Evolutionary conservation across 352 stramenopile species (phyloP).

Genomic region (Globisporangium radiosum): DNA sequence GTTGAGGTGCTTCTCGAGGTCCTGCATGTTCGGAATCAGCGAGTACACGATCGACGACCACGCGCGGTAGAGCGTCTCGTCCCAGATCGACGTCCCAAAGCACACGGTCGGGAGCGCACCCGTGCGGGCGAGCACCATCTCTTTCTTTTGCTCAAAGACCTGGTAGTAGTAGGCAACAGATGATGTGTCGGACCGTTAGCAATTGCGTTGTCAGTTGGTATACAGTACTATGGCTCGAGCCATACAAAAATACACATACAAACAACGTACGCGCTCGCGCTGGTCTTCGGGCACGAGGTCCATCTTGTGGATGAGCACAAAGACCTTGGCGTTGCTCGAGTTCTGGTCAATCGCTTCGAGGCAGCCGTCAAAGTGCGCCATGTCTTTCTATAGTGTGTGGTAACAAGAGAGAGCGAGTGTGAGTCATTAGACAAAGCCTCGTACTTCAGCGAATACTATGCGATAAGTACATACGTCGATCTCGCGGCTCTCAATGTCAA

Average conservation of each 20-base stretch:
- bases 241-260: neutral
- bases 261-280: constrained; percentile 48
- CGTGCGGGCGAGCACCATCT: constrained; percentile 90
- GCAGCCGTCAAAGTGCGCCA: constrained; percentile 96
- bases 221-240: too few relatives aligned
- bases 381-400: constrained; percentile 86
- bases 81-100: constrained; percentile 99
- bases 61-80: constrained; percentile 98
- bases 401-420: neutral
- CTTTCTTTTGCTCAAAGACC: constrained; percentile 94
- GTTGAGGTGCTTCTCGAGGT: constrained; percentile 94
- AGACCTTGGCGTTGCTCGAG: constrained; percentile 97
- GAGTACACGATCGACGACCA: constrained; percentile 99
- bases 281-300: constrained; percentile 92
- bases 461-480: constrained; percentile 40
- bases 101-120: constrained; percentile 85
- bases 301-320: constrained; percentile 99
- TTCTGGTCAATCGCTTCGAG: constrained; percentile 98
- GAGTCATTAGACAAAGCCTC: neutral
- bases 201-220: too few relatives aligned
- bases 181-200: too few relatives aligned
- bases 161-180: too few relatives aligned
- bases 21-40: constrained; percentile 98
- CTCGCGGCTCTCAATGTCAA: constrained; percentile 95
- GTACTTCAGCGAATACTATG: neutral